Evolutionary conservation across 2,329 filamentous ascomycete genomes (phyloP).

Genomic region (Colletotrichum nymphaeae): DNA sequence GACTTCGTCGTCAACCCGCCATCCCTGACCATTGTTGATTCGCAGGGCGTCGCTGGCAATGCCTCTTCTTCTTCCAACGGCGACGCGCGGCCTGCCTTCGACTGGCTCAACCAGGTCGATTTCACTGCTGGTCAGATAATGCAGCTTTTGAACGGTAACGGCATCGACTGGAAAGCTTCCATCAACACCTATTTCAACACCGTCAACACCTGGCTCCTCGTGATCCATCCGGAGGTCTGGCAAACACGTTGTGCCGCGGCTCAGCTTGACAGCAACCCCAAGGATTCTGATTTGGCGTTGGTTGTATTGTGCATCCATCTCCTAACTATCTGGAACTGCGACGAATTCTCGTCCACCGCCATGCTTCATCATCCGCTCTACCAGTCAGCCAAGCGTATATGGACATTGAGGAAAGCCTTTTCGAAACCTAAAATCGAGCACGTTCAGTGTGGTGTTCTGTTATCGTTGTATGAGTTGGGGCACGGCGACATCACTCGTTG

Average conservation of each 20-base stretch:
- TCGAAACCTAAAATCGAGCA: constrained; percentile 51
- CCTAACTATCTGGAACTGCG: constrained; percentile 46
- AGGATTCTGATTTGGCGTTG: constrained; percentile 48
- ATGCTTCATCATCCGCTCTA: constrained; percentile 55
- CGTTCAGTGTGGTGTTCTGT: constrained; percentile 53
- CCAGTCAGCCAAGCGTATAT: constrained; percentile 50
- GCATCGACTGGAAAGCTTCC: constrained; percentile 51
- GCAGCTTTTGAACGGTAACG: constrained; percentile 48
- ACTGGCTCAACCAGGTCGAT: constrained; percentile 46
- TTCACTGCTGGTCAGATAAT: constrained; percentile 52
- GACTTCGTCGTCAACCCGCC: constrained; percentile 51
- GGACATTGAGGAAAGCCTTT: constrained; percentile 49
- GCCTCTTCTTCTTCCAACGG: constrained; percentile 39
- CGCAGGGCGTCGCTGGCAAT: constrained; percentile 36
- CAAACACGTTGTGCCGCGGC: constrained; percentile 45
- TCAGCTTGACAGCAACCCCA: constrained; percentile 41
- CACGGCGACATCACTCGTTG: constrained; percentile 54
- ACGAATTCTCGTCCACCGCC: constrained; percentile 50
- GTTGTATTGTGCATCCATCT: constrained; percentile 57
- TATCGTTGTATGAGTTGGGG: constrained; percentile 57
- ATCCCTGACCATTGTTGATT: constrained; percentile 46
- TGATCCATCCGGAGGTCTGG: constrained; percentile 49
- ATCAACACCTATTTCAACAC: constrained; percentile 52
- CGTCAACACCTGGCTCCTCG: constrained; percentile 55
- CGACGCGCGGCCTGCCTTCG: constrained; percentile 20